Evolutionary conservation across 225 moss, liverwort and hornwort genomes (phyloP).

Genomic region (Marchantia paleacea): DNA sequence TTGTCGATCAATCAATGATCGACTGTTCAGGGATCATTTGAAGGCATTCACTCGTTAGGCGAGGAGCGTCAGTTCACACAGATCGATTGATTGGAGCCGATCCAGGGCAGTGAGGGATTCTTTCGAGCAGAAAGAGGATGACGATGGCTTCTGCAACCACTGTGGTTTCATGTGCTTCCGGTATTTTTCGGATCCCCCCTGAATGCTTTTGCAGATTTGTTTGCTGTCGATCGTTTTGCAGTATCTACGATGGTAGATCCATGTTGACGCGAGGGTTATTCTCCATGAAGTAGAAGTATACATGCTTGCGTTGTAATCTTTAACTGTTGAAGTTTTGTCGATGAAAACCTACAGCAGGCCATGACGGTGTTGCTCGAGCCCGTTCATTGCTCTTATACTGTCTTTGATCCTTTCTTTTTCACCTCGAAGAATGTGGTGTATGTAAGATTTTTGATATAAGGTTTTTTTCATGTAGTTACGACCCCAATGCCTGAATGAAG

Average conservation of each 20-base stretch:
- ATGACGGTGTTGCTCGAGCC: too few relatives aligned
- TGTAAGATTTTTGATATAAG: too few relatives aligned
- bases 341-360: neutral
- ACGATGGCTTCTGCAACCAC: constrained; percentile 3
- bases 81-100: neutral
- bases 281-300: neutral
- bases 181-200: neutral
- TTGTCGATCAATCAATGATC: neutral
- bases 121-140: too few relatives aligned
- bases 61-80: neutral
- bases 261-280: neutral
- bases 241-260: neutral
- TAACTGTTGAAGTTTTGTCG: neutral
- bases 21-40: neutral
- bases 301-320: neutral
- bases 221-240: neutral
- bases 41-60: neutral
- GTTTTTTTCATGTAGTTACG: too few relatives aligned
- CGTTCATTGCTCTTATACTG: too few relatives aligned
- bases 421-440: too few relatives aligned
- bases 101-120: neutral
- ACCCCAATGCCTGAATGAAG: too few relatives aligned
- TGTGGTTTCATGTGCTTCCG: neutral
- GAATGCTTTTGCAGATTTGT: neutral
- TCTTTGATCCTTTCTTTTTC: too few relatives aligned